These are phyloP conservation scores for Pholiota microspora DNA, from an alignment of 768 basidiomycete species.

Conservation along the genomic window DNA sequence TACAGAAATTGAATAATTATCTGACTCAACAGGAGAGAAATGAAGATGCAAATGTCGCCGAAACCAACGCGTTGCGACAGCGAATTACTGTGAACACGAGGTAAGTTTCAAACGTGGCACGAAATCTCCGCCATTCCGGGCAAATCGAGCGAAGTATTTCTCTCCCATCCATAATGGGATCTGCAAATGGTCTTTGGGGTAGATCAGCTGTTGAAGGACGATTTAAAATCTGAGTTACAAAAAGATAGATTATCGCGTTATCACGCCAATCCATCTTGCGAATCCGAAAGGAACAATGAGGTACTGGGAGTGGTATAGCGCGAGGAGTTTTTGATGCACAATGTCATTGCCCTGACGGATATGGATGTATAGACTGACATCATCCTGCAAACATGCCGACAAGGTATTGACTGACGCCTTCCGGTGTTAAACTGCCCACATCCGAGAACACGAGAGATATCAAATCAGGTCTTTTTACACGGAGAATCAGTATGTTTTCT, in stretches of 20 bases:
- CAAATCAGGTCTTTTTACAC: conserved; percentile 69
- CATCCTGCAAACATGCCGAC: conserved; percentile 91
- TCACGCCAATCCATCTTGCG: conserved; percentile 32
- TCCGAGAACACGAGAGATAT: conserved; percentile 95
- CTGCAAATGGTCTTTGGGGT: conserved; percentile 8
- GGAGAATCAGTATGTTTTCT: conserved; percentile 15
- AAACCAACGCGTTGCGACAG: not conserved
- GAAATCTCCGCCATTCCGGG: conserved; percentile 16
- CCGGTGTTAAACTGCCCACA: conserved; percentile 88
- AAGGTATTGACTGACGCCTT: conserved; percentile 92
- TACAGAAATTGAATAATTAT: not conserved
- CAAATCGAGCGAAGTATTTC: conserved; percentile 9
- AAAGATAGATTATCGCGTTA: conserved; percentile 33
- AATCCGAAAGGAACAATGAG: conserved; percentile 16
- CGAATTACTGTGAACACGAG: not conserved
- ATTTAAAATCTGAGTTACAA: conserved; percentile 20
- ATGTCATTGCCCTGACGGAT: conserved; percentile 14
- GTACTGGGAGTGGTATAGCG: conserved; percentile 6
- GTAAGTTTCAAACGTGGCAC: not conserved
- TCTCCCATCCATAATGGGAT: conserved; percentile 16
- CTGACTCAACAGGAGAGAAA: not conserved
- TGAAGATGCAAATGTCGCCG: not conserved
- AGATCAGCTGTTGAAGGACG: conserved; percentile 19
- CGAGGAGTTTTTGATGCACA: conserved; percentile 16
- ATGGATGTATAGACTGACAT: conserved; percentile 14